These are phyloP conservation scores for Thelonectria blattea DNA, from an alignment of 2,329 filamentous ascomycete species.

Conservation along the genomic window DNA sequence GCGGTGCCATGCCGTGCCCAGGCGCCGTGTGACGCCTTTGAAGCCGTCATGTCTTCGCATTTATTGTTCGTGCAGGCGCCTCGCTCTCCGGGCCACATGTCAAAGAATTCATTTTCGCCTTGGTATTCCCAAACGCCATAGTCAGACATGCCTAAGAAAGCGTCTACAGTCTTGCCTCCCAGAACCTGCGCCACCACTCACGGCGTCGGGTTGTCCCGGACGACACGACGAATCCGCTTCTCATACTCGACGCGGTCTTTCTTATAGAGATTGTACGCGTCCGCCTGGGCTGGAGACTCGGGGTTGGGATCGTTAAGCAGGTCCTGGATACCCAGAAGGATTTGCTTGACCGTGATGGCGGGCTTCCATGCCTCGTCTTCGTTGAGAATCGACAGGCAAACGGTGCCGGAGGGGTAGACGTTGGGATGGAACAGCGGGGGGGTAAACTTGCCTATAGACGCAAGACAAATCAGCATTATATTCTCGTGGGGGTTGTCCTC, in stretches of 20 bases:
- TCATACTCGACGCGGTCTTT: conserved; percentile 88
- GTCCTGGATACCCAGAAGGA: conserved; percentile 93
- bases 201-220: conserved; percentile 85
- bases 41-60: neutral
- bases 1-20: conserved; percentile 13
- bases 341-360: conserved; percentile 98
- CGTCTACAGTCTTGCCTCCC: conserved; percentile 25
- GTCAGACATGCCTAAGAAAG: conserved; percentile 32
- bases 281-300: conserved; percentile 93
- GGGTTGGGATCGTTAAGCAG: conserved; percentile 96
- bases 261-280: conserved; percentile 97
- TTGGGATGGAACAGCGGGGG: conserved; percentile 98
- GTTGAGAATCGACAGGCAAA: conserved; percentile 95
- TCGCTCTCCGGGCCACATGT: conserved; percentile 20
- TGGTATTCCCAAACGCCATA: conserved; percentile 44
- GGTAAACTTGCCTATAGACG: conserved; percentile 83
- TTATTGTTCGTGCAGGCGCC: conserved; percentile 8
- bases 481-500: neutral
- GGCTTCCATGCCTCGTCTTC: conserved; percentile 99
- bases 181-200: conserved; percentile 42
- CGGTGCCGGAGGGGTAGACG: conserved; percentile 96
- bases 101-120: conserved; percentile 35
- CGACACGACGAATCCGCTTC: conserved; percentile 82
- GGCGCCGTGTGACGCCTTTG: neutral
- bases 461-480: conserved; percentile 21